phyloP scores from a whole-genome alignment of 2,329 filamentous ascomycete species.

The Ophidiomyces ophidiicola region DNA sequence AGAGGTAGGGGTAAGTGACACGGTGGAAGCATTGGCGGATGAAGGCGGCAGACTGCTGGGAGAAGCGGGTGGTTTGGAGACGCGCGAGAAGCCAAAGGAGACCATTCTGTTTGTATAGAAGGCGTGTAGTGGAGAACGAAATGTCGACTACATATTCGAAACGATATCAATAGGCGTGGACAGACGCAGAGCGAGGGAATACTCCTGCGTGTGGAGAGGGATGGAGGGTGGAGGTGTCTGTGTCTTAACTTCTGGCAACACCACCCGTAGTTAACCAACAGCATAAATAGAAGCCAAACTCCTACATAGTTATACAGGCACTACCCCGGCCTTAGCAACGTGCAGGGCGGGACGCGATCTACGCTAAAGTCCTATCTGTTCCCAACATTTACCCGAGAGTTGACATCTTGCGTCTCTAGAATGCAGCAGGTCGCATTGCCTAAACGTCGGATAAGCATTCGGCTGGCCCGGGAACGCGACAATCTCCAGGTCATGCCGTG shows the following conservation, averaged over 20 bases:
- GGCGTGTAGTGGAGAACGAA: neutral
- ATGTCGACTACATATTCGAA: conserved; percentile 1
- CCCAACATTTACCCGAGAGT: too few relatives aligned
- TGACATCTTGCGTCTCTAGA: too few relatives aligned
- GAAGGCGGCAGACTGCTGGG: neutral
- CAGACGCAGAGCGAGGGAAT: neutral
- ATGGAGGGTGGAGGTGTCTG: too few relatives aligned
- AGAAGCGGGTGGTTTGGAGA: conserved; percentile 8
- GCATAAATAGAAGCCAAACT: too few relatives aligned
- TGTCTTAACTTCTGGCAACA: too few relatives aligned
- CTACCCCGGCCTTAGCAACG: too few relatives aligned
- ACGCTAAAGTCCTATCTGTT: too few relatives aligned
- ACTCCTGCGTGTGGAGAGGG: too few relatives aligned
- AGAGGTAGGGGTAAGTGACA: conserved; percentile 1
- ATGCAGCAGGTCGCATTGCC: too few relatives aligned
- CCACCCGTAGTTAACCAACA: too few relatives aligned
- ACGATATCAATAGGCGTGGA: neutral
- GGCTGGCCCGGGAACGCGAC: neutral
- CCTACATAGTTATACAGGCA: too few relatives aligned
- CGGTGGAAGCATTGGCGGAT: conserved; percentile 6
- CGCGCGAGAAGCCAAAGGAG: conserved; percentile 2
- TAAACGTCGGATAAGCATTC: neutral
- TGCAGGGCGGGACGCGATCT: too few relatives aligned
- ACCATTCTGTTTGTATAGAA: conserved; percentile 3
- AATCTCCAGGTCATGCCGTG: neutral